Percentiles rank a stretch among this genome's conserved stretches.
These are phyloP conservation scores for Aspergillus cejpii DNA, from an alignment of 2,329 filamentous ascomycete species.

Conservation along the genomic window DNA sequence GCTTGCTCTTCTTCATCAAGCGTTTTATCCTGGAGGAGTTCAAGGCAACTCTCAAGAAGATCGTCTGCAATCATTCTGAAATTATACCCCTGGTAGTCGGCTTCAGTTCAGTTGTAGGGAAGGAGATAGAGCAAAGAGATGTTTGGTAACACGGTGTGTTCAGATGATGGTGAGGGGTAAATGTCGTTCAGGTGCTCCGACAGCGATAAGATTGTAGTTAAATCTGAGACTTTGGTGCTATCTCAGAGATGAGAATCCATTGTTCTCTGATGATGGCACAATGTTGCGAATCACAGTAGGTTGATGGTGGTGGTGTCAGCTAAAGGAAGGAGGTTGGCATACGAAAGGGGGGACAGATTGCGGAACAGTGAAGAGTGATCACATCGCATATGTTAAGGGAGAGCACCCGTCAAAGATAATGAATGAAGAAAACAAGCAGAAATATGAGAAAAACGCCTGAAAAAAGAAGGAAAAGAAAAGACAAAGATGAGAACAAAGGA, in stretches of 20 bases:
- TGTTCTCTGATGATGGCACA: constrained; percentile 1
- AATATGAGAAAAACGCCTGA: neutral
- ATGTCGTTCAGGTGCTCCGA: neutral
- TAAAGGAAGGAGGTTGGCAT: constrained; percentile 5
- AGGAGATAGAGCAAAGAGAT: constrained; percentile 2
- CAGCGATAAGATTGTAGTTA: neutral
- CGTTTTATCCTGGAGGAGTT: constrained; percentile 71
- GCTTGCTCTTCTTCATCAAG: constrained; percentile 94
- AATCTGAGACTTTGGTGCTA: neutral
- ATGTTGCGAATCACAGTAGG: neutral
- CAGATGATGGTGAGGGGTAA: constrained; percentile 3
- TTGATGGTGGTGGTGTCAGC: neutral
- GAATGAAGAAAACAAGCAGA: neutral
- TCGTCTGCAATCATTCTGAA: constrained; percentile 81
- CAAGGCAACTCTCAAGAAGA: constrained; percentile 84
- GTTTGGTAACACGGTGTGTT: constrained; percentile 4
- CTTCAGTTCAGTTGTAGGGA: constrained; percentile 4
- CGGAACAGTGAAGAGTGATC: constrained; percentile 16
- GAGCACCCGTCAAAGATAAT: constrained; percentile 7
- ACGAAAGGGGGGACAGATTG: constrained; percentile 19
- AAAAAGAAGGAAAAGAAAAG: constrained; percentile 9
- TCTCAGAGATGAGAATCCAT: constrained; percentile 14
- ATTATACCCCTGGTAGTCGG: constrained; percentile 8
- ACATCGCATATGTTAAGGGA: constrained; percentile 27
- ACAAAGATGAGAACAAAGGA: constrained; percentile 14